Evolutionary conservation across 2,329 filamentous ascomycete genomes (phyloP).

Genomic region (Cordyceps tenuipes): DNA sequence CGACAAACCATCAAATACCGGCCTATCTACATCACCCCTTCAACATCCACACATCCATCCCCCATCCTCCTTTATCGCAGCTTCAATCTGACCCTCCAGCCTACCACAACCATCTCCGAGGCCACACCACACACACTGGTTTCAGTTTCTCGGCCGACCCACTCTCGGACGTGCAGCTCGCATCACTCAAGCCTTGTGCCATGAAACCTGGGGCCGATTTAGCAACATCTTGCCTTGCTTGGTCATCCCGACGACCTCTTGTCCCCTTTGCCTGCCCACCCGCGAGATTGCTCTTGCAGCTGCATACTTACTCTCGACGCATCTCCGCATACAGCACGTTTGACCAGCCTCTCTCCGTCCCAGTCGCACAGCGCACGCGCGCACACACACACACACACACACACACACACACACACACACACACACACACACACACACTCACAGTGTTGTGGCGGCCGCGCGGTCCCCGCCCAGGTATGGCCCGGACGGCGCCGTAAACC

Average conservation of each 20-base stretch:
- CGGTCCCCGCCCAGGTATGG: constrained; percentile 1
- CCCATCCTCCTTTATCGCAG: not conserved
- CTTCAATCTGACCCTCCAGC: not conserved
- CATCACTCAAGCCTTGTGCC: constrained; percentile 4
- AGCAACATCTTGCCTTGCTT: constrained; percentile 1
- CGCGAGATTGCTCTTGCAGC: not conserved
- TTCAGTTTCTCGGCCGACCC: constrained; percentile 4
- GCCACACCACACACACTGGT: not conserved
- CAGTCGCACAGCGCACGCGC: not conserved
- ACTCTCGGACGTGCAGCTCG: constrained; percentile 8
- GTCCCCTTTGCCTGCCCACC: not conserved
- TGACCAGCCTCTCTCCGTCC: not conserved
- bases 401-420: too few relatives aligned
- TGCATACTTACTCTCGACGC: not conserved
- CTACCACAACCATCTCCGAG: not conserved
- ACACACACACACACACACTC: not conserved
- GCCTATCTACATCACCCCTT: not conserved
- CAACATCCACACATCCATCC: too few relatives aligned
- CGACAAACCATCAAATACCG: too few relatives aligned
- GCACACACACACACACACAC: too few relatives aligned
- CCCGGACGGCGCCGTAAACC: constrained; percentile 6
- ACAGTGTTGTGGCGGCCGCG: constrained; percentile 8
- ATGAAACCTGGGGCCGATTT: constrained; percentile 7
- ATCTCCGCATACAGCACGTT: not conserved
- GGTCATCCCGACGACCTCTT: not conserved